phyloP scores from a whole-genome alignment of 495 filamentous ascomycete genomes.

The Hypoxylon intermedium region DNA sequence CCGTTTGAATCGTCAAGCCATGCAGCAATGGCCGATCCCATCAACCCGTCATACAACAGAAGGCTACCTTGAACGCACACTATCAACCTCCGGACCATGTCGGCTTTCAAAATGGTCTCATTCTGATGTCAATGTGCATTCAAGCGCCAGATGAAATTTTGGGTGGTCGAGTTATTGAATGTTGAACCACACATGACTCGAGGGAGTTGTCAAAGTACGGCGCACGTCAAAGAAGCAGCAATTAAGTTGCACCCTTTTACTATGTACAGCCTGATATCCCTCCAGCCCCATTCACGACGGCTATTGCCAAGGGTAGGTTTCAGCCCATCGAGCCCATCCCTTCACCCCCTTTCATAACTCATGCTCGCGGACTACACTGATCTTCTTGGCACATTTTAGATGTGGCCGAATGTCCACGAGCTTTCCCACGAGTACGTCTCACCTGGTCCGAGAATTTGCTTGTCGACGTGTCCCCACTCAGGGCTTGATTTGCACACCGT shows the following conservation, averaged over 20 bases:
- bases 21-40: background rate
- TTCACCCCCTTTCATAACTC: background rate
- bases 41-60: background rate
- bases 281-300: background rate
- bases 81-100: background rate
- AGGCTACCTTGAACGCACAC: background rate
- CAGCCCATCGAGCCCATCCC: background rate
- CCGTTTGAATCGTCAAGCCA: constrained; percentile 6
- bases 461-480: constrained; percentile 68
- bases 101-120: constrained; percentile 14
- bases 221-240: no score
- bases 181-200: background rate
- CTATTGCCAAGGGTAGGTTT: background rate
- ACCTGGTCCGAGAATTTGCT: constrained; percentile 66
- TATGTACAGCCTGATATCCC: constrained; percentile 22
- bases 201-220: background rate
- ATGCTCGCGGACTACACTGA: background rate
- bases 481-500: constrained; percentile 51
- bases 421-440: constrained; percentile 56
- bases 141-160: background rate
- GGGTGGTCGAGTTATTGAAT: no score
- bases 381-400: constrained; percentile 34
- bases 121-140: constrained; percentile 38
- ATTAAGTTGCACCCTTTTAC: no score
- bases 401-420: constrained; percentile 55